Percentiles rank a stretch among this genome's conserved stretches.
Evolutionary conservation across 257 asterid genomes (phyloP).

Genomic region (Cordia subcordata): DNA sequence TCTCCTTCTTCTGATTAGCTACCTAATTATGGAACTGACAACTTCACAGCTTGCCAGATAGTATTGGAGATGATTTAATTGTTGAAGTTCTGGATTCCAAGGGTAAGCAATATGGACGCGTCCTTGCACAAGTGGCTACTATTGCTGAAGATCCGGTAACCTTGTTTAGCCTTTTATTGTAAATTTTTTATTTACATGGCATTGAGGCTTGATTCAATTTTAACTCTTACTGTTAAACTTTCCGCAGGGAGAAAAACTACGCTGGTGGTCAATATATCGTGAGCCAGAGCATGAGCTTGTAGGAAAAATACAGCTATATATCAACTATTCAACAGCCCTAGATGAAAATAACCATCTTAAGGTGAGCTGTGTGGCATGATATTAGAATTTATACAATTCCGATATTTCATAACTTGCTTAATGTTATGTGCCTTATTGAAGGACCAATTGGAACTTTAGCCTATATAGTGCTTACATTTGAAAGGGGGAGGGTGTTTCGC

Average conservation of each 20-base stretch:
- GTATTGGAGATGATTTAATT: conserved; percentile 44
- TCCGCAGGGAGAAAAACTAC: conserved; percentile 48
- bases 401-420: not conserved
- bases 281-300: conserved; percentile 53
- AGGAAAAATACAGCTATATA: conserved; percentile 41
- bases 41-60: conserved; percentile 51
- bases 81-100: conserved; percentile 45
- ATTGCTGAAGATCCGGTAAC: conserved; percentile 49
- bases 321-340: conserved; percentile 36
- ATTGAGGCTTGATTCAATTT: conserved; percentile 6
- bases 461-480: no score
- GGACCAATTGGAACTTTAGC: not conserved
- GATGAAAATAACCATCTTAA: conserved; percentile 46
- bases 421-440: not conserved
- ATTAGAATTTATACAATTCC: not conserved
- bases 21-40: conserved; percentile 15
- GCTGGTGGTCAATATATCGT: conserved; percentile 51
- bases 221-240: conserved; percentile 8
- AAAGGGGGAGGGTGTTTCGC: no score
- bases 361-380: conserved; percentile 21
- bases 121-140: conserved; percentile 50
- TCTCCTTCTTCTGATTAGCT: conserved; percentile 4
- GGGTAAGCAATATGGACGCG: conserved; percentile 47
- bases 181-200: conserved; percentile 2
- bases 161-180: conserved; percentile 1